Evolutionary conservation across 2,329 filamentous ascomycete genomes (phyloP), one percentile per base, ranked within the genome.

Genomic region (Penicillium crustosum): DNA sequence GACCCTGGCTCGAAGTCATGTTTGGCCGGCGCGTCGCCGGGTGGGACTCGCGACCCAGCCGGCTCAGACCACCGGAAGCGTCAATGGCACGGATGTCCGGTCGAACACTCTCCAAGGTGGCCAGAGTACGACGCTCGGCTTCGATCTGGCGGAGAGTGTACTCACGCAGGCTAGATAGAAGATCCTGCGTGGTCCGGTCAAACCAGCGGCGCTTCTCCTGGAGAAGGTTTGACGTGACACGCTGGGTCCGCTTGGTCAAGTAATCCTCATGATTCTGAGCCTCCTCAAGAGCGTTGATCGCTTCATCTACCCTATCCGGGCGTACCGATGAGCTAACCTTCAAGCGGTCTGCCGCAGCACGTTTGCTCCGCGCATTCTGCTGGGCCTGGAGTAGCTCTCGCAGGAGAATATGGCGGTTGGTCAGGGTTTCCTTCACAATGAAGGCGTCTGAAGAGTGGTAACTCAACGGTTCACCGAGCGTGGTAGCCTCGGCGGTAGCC

Each of bases 361-460:
- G 85, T 74, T 92, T 94, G 75, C 86, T 90, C 61, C 90, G 87
- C 1, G 93, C 92, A 23, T 82, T 82, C 72, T 96, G 90, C 73
- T 97, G 93, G 0, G 94, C 93, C 75, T 97, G 91, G 27, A 96
- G 79, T 59, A 97, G 87, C 70, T 99, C 94, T 58, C 94, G 91
- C 43, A 96, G 89, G 21, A 99, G 84, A 61, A 99, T 96, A 77
- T 99, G 94, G 13, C 94, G 90, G 78, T 99, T 99, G 4, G 94
- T 99, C 62, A 99, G 83, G 12, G 93, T 96, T 73, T 99, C 94
- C 76, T 99, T 99, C 65, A 97, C 94, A 67, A 97, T 96, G 72
- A 97, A 96, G 44, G 94, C 91, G 75, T 99, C 94, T 57, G 91
- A 88, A 44, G 92, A 96, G 77, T 97, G 92, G 72, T 97, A 97